phyloP scores from a whole-genome alignment of 2,329 filamentous ascomycete species.

The Metarhizium guizhouense region DNA sequence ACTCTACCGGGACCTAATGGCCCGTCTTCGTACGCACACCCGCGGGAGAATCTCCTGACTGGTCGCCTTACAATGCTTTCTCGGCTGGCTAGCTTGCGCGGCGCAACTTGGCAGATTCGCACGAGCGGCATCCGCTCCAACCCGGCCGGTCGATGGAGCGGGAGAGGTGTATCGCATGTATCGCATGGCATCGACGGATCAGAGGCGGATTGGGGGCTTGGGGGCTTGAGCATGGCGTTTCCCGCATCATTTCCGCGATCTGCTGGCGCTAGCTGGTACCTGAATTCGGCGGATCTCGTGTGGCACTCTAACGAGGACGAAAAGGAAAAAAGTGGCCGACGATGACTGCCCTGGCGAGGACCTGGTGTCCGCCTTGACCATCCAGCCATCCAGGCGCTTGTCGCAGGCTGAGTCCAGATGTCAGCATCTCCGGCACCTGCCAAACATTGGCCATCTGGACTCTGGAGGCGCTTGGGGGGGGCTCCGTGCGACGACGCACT shows the following conservation, averaged over 20 bases:
- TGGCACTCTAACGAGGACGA: background rate
- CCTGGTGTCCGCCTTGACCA: too few relatives aligned
- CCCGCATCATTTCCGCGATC: background rate
- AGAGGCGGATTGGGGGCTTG: background rate
- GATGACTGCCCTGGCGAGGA: background rate
- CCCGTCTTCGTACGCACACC: too few relatives aligned
- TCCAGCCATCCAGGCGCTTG: too few relatives aligned
- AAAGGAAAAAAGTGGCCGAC: background rate
- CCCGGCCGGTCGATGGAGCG: background rate
- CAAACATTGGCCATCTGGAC: too few relatives aligned
- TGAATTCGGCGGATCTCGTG: background rate
- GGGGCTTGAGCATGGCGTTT: background rate
- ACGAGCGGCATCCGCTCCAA: background rate
- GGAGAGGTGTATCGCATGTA: background rate
- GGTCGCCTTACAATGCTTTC: background rate
- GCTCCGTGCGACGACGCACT: too few relatives aligned
- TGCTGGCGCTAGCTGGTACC: background rate
- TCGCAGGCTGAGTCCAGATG: too few relatives aligned
- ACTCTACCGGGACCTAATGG: background rate
- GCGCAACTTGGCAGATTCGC: background rate
- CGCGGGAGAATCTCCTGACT: background rate
- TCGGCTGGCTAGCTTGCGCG: background rate
- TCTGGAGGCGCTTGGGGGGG: too few relatives aligned
- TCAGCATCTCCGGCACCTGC: too few relatives aligned
- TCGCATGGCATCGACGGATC: background rate